phyloP scores from a whole-genome alignment of 2,329 filamentous ascomycete genomes.

The Cladorrhinum sp. region DNA sequence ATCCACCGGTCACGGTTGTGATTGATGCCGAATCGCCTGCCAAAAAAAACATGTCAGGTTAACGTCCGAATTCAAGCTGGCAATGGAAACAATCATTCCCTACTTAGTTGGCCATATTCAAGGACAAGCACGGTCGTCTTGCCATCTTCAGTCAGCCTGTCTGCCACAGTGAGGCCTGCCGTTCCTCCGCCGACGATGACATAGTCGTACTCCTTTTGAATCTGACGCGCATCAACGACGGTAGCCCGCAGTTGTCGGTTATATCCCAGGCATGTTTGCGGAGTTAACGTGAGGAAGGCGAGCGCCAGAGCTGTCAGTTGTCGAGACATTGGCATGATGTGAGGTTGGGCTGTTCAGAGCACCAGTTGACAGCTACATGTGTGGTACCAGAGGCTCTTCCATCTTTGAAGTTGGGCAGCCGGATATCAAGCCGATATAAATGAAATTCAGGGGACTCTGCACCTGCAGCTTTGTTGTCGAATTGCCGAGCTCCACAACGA shows the following conservation, averaged over 20 bases:
- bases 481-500: conserved; percentile 1
- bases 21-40: conserved; percentile 25
- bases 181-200: conserved; percentile 26
- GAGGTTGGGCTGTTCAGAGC: background rate
- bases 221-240: conserved; percentile 14
- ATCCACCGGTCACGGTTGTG: conserved; percentile 21
- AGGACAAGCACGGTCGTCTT: conserved; percentile 27
- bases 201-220: conserved; percentile 31
- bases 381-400: background rate
- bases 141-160: conserved; percentile 23
- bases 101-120: conserved; percentile 27
- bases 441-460: background rate
- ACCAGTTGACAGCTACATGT: background rate
- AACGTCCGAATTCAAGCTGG: too few species aligned
- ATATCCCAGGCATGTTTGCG: background rate
- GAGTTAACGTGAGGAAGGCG: conserved; percentile 1
- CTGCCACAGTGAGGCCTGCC: conserved; percentile 24
- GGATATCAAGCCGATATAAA: background rate
- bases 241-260: conserved; percentile 9
- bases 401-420: background rate
- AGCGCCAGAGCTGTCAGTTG: background rate
- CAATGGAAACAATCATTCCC: background rate
- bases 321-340: background rate
- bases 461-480: background rate
- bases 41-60: background rate